Evolutionary conservation across 2,329 filamentous ascomycete species (phyloP), one percentile per base, ranked within the genome.

Genomic region (Ustulina deusta): DNA sequence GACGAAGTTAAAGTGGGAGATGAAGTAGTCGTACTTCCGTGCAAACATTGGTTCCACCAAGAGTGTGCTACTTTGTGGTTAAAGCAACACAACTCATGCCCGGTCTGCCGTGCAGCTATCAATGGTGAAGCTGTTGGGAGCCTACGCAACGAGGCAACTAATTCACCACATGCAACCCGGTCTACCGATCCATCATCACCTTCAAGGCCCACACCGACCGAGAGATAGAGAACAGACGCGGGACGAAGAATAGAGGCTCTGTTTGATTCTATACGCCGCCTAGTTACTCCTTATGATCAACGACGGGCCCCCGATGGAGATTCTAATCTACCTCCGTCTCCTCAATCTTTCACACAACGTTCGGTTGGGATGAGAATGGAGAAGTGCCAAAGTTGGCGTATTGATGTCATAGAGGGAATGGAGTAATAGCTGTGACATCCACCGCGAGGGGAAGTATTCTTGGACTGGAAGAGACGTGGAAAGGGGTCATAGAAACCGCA

Each of bases 21-120:
- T 34, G 89, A 92, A 76, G 93, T 95, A 5, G 88, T 92, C 0
- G 86, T 90, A 51, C 81, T 99, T 58, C 94, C 94, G 0, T 99
- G 96, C 81, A 91, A 89, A 66, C 96, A 99, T 77, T 97, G 93
- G 93, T 98, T 97, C 78, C 95, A 97, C 76, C 90, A 90, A 65
- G 83, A 87, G 29, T 98, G 95, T 74, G 92, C 96, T 38, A 86
- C 89, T 27, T 84, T 92, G 57, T 98, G 95, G 95, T 82, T 98
- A 59, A 88, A 87, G 74, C 92, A 97, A 79, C 94, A 97, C 79
- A 94, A 97, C 74, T 97, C 94, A 0, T 98, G 95, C 75, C 95
- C 95, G 0, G 91, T 94, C 61, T 95, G 92, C 76, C 87, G 92
- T 44, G 86, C 86, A n/a, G 78, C 87, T 2, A 85, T 89, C 44